Conservation (phyloP, 345 rosid species). For the Hibiscus trionum region DNA sequence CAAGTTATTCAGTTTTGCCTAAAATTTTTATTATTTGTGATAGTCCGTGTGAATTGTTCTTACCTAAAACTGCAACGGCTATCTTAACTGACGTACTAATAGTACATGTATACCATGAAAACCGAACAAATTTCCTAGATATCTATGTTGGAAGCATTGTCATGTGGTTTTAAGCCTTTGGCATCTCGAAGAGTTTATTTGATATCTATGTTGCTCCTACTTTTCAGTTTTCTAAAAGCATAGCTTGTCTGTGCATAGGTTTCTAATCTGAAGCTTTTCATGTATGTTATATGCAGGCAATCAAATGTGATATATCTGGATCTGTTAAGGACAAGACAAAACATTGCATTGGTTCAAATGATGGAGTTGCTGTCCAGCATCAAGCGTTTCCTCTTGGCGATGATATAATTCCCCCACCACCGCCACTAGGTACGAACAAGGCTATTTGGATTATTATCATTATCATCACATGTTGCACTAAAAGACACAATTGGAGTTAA, state of each 20-base stretch:
- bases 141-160: background rate
- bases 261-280: background rate
- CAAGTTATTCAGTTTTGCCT: background rate
- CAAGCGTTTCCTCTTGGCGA: slow-evolving; percentile 8
- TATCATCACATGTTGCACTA: background rate
- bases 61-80: no score
- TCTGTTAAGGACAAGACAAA: slow-evolving; percentile 12
- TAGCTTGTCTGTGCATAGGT: background rate
- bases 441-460: background rate
- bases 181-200: background rate
- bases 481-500: background rate
- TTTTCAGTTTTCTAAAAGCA: background rate
- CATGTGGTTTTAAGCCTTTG: background rate
- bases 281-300: slow-evolving; percentile 25
- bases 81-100: background rate
- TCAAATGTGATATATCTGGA: slow-evolving; percentile 6
- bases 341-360: slow-evolving; percentile 8
- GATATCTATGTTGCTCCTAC: no score
- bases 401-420: slow-evolving; percentile 40
- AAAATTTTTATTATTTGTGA: background rate
- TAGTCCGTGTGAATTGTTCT: no score
- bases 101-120: background rate
- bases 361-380: slow-evolving; percentile 13
- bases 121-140: background rate
- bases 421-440: slow-evolving; percentile 42